These are phyloP conservation scores for Aspergillus glaucus DNA, from an alignment of 2,329 filamentous ascomycete species.

Conservation along the genomic window DNA sequence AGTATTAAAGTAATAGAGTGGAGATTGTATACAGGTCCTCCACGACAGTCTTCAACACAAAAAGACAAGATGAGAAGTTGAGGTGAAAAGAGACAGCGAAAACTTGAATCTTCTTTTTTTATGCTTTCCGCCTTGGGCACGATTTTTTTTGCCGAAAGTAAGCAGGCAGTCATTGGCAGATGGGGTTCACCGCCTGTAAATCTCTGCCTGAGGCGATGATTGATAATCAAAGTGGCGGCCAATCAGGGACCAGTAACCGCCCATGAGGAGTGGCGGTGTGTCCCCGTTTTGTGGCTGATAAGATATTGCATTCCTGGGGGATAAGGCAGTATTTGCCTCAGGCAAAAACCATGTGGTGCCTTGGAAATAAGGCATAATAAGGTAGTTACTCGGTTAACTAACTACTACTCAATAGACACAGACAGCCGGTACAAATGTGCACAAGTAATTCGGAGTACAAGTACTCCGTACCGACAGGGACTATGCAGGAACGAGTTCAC, in stretches of 20 bases:
- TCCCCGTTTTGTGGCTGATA: not conserved
- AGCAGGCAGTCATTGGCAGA: not conserved
- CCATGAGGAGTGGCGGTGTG: constrained; percentile 3
- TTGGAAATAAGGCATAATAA: too few species aligned
- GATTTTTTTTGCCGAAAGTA: not conserved
- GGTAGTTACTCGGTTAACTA: too few species aligned
- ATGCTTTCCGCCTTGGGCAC: not conserved
- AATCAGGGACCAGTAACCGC: constrained; percentile 3
- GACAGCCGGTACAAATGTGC: too few species aligned
- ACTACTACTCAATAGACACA: too few species aligned
- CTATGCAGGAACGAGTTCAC: too few species aligned
- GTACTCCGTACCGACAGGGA: too few species aligned
- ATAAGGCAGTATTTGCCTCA: not conserved
- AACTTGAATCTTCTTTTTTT: not conserved
- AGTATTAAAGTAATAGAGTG: not conserved
- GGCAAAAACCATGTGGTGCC: too few species aligned
- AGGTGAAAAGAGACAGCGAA: not conserved
- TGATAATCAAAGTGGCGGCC: not conserved
- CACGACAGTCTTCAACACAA: not conserved
- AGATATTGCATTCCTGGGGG: not conserved
- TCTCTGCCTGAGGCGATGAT: constrained; percentile 14
- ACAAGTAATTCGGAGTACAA: too few species aligned
- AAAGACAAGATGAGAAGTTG: not conserved
- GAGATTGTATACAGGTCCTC: not conserved
- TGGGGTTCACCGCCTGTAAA: constrained; percentile 3